Conservation (phyloP, 768 basidiomycete species). For the Pleurotus djamor region DNA sequence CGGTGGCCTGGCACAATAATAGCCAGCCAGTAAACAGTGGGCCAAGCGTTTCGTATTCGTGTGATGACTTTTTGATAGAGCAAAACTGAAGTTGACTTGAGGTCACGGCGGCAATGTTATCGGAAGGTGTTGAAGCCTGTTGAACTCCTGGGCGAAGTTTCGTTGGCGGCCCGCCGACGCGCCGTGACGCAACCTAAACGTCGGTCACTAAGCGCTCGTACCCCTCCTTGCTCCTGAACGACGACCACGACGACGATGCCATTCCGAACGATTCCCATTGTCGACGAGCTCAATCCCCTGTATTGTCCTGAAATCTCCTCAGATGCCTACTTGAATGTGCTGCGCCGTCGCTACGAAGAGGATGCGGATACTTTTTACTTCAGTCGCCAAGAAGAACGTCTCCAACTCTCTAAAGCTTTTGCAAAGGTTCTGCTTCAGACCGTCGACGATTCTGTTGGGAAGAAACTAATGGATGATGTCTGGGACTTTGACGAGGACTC, state of each 20-base stretch:
- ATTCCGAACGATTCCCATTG: background rate
- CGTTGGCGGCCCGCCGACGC: too few relatives aligned
- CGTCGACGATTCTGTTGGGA: background rate
- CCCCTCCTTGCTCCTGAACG: too few relatives aligned
- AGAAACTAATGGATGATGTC: background rate
- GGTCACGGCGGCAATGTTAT: too few relatives aligned
- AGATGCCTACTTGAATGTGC: background rate
- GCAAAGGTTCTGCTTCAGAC: background rate
- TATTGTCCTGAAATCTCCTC: slow-evolving; percentile 1
- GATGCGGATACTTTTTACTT: background rate
- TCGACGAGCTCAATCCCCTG: slow-evolving; percentile 1
- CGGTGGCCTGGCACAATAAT: too few relatives aligned
- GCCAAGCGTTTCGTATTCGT: too few relatives aligned
- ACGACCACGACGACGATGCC: background rate
- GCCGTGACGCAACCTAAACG: too few relatives aligned
- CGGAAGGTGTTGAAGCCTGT: too few relatives aligned
- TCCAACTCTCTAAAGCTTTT: background rate
- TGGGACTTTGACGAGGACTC: slow-evolving; percentile 6
- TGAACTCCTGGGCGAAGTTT: too few relatives aligned
- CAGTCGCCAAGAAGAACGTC: background rate
- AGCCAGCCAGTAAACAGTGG: too few relatives aligned
- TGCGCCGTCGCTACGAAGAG: background rate
- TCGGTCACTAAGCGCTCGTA: too few relatives aligned
- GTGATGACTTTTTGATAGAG: too few relatives aligned
- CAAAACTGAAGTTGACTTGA: too few relatives aligned